phyloP scores from a whole-genome alignment of 2,329 filamentous ascomycete genomes.

The Pyrenophora seminiperda region DNA sequence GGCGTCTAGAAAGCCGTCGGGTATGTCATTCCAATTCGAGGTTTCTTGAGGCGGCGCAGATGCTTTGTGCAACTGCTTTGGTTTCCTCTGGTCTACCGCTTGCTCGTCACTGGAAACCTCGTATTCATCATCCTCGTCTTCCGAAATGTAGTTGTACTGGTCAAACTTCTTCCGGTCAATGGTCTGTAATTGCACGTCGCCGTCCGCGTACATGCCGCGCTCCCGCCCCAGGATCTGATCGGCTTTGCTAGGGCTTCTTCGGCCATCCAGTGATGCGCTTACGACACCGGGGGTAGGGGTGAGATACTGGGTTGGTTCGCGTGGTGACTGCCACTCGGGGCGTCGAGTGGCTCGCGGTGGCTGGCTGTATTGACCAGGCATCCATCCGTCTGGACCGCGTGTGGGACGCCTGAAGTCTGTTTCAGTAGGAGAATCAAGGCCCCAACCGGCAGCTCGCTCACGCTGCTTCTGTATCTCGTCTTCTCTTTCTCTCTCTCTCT shows the following conservation, averaged over 20 bases:
- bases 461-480: slow-evolving; percentile 62
- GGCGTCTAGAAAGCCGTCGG: slow-evolving; percentile 50
- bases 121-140: slow-evolving; percentile 48
- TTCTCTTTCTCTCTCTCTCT: slow-evolving; percentile 46
- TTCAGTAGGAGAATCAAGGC: slow-evolving; percentile 51
- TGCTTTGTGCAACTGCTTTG: slow-evolving; percentile 20
- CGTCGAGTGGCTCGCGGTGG: slow-evolving; percentile 35
- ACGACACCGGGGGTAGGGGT: slow-evolving; percentile 43
- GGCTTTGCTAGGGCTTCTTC: slow-evolving; percentile 48
- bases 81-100: slow-evolving; percentile 27
- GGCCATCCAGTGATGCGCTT: slow-evolving; percentile 39
- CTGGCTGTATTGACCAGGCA: slow-evolving; percentile 33
- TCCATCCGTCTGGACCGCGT: slow-evolving; percentile 38
- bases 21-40: slow-evolving; percentile 57
- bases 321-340: slow-evolving; percentile 40
- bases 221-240: slow-evolving; percentile 50
- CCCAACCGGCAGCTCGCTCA: slow-evolving; percentile 72
- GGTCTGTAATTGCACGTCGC: slow-evolving; percentile 50
- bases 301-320: slow-evolving; percentile 42
- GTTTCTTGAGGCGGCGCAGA: slow-evolving; percentile 27
- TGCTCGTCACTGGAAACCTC: slow-evolving; percentile 42
- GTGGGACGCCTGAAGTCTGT: slow-evolving; percentile 41
- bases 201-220: slow-evolving; percentile 44
- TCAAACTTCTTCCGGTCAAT: slow-evolving; percentile 47
- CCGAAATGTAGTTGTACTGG: slow-evolving; percentile 44